These are phyloP conservation scores for Cryptosporidium parvum DNA, from an alignment of 169 alveolate species.

Conservation along the genomic window DNA sequence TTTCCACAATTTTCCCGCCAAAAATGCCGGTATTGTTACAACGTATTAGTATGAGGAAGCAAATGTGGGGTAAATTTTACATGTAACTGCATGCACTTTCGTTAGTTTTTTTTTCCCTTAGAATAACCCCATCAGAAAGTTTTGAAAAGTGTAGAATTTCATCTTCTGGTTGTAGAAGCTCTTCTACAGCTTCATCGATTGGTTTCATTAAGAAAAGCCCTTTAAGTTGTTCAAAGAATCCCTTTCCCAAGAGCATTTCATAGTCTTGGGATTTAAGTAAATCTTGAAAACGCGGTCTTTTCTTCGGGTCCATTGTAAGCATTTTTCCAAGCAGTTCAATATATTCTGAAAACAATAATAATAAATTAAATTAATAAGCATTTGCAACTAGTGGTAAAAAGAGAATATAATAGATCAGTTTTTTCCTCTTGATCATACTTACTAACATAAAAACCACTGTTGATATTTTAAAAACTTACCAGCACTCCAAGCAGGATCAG, in stretches of 20 bases:
- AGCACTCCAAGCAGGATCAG: constrained; percentile 62
- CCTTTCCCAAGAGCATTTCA: constrained; percentile 45
- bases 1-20: constrained; percentile 74
- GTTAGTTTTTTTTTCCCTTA: constrained; percentile 10
- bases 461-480: constrained; percentile 37
- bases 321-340: constrained; percentile 50
- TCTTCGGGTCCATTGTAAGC: constrained; percentile 55
- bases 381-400: background rate
- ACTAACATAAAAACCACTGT: background rate
- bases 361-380: background rate
- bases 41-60: constrained; percentile 1
- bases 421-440: background rate
- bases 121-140: constrained; percentile 64
- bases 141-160: constrained; percentile 51
- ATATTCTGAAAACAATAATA: constrained; percentile 5
- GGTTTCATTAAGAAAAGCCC: constrained; percentile 25
- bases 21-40: constrained; percentile 5
- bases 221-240: constrained; percentile 53
- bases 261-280: constrained; percentile 18
- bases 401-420: background rate
- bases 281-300: constrained; percentile 58
- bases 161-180: constrained; percentile 52
- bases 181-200: background rate
- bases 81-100: constrained; percentile 48
- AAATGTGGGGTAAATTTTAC: constrained; percentile 70